phyloP scores from a whole-genome alignment of 768 basidiomycete genomes.

The Tephrocybe sp. region DNA sequence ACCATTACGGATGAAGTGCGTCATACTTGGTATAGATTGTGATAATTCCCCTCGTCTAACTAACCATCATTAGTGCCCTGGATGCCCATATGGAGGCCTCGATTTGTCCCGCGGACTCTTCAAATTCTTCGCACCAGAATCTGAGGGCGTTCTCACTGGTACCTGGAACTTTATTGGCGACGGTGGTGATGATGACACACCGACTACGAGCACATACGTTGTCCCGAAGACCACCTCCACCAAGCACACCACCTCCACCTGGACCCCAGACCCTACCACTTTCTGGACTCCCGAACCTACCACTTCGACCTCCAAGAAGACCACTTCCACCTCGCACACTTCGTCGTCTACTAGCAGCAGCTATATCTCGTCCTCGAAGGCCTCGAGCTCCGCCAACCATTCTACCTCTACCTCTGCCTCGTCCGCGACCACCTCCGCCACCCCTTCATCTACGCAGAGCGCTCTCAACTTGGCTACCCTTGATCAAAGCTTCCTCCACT shows the following conservation, averaged over 20 bases:
- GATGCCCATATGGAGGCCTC: constrained; percentile 49
- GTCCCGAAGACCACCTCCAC: constrained; percentile 16
- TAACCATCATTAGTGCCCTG: constrained; percentile 3
- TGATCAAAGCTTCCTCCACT: constrained; percentile 9
- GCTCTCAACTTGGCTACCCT: constrained; percentile 10
- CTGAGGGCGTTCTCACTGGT: constrained; percentile 48
- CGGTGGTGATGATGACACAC: constrained; percentile 18
- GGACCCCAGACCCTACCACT: constrained; percentile 17
- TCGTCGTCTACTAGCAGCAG: constrained; percentile 6
- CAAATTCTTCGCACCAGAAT: constrained; percentile 43
- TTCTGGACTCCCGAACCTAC: constrained; percentile 17
- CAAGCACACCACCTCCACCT: constrained; percentile 11
- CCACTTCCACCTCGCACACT: background rate
- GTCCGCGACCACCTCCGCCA: constrained; percentile 3
- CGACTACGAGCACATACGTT: constrained; percentile 16
- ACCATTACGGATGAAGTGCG: constrained; percentile 61
- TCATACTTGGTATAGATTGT: background rate
- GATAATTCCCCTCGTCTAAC: constrained; percentile 16
- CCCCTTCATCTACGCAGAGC: background rate
- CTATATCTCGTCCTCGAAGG: background rate
- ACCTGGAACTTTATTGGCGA: constrained; percentile 42
- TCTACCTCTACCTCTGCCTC: constrained; percentile 4
- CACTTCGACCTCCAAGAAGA: constrained; percentile 9
- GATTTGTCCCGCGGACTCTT: constrained; percentile 64
- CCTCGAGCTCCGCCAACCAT: background rate